phyloP scores from a whole-genome alignment of 2,329 filamentous ascomycete genomes.

The Ophiosphaerella korrae region DNA sequence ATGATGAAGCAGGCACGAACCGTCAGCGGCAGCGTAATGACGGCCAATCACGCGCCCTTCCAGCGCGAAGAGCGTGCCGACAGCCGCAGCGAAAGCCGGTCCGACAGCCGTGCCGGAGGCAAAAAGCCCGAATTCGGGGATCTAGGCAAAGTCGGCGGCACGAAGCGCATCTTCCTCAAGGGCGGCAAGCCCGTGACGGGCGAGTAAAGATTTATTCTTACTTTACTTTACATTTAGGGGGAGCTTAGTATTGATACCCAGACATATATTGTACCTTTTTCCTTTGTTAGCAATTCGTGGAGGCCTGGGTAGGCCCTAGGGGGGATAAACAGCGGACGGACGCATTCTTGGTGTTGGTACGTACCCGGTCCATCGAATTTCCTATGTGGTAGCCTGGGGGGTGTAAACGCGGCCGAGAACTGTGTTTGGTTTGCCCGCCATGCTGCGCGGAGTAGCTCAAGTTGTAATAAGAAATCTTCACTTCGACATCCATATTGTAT shows the following conservation, averaged over 20 bases:
- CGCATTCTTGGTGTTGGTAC: no score
- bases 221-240: not conserved
- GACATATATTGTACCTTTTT: not conserved
- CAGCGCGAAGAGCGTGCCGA: slow-evolving; percentile 27
- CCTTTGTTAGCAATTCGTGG: not conserved
- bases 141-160: slow-evolving; percentile 72
- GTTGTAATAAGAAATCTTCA: not conserved
- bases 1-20: slow-evolving; percentile 80
- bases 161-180: slow-evolving; percentile 71
- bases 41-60: slow-evolving; percentile 20
- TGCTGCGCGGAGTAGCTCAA: not conserved
- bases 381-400: no score
- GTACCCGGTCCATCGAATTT: no score
- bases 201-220: not conserved
- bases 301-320: no score
- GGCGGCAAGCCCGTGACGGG: slow-evolving; percentile 17
- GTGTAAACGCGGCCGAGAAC: no score
- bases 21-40: slow-evolving; percentile 63
- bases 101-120: slow-evolving; percentile 27
- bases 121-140: slow-evolving; percentile 63
- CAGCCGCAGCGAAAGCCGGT: slow-evolving; percentile 34
- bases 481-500: no score
- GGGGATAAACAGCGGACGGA: no score
- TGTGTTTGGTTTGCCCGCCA: not conserved
- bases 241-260: slow-evolving; percentile 3